phyloP scores from a whole-genome alignment of 495 filamentous ascomycete genomes.

The Podospora australis region DNA sequence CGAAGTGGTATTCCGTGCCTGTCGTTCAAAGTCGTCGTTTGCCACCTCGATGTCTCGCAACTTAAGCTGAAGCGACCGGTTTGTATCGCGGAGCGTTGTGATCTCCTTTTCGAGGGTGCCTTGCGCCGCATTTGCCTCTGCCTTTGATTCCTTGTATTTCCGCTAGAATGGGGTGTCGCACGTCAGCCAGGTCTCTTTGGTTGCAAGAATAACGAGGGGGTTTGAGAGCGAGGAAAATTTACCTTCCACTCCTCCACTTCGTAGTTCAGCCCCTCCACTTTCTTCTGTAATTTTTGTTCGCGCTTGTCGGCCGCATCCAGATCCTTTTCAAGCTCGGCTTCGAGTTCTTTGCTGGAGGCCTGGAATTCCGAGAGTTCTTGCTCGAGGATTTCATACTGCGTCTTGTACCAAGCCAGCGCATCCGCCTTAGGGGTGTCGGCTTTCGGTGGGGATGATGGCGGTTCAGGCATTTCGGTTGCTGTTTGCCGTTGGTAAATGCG shows the following conservation, averaged over 20 bases:
- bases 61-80: slow-evolving; percentile 71
- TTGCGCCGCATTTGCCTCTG: slow-evolving; percentile 75
- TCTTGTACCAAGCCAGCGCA: slow-evolving; percentile 85
- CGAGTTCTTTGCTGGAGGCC: slow-evolving; percentile 84
- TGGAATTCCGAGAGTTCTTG: slow-evolving; percentile 92
- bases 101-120: slow-evolving; percentile 91
- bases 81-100: slow-evolving; percentile 77
- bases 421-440: slow-evolving; percentile 56
- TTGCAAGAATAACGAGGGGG: neutral
- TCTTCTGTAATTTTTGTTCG: slow-evolving; percentile 77
- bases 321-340: slow-evolving; percentile 93
- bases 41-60: slow-evolving; percentile 93
- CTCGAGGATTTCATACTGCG: slow-evolving; percentile 90
- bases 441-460: slow-evolving; percentile 56
- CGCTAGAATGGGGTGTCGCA: slow-evolving; percentile 53
- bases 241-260: slow-evolving; percentile 99
- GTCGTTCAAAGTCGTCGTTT: slow-evolving; percentile 96
- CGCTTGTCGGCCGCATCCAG: slow-evolving; percentile 91
- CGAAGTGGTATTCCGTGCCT: slow-evolving; percentile 87
- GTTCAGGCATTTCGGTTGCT: slow-evolving; percentile 48
- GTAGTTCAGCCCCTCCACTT: slow-evolving; percentile 73
- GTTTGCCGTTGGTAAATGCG: neutral
- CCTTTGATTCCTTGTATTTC: slow-evolving; percentile 93
- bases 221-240: no score
- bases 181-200: slow-evolving; percentile 14